phyloP scores from a whole-genome alignment of 768 basidiomycete species.

The Paxillus rubicundulus region DNA sequence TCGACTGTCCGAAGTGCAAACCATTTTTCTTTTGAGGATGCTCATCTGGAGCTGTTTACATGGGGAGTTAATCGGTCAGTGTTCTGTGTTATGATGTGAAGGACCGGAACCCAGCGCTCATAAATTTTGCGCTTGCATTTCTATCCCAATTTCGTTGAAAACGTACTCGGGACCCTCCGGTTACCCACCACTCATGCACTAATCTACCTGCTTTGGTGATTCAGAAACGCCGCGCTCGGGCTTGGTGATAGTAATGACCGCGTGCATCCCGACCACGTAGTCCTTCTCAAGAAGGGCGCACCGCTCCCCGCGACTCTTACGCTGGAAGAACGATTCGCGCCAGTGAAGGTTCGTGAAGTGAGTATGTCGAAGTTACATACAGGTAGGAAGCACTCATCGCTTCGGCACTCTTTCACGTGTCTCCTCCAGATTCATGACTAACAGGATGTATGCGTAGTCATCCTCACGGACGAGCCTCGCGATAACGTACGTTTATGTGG shows the following conservation, averaged over 20 bases:
- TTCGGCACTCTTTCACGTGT: too few relatives aligned
- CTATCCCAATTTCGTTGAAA: not conserved
- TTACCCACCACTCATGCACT: too few relatives aligned
- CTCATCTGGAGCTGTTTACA: conserved; percentile 64
- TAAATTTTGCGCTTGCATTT: not conserved
- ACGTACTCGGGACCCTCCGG: too few relatives aligned
- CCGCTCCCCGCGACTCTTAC: conserved; percentile 13
- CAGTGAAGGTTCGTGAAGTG: conserved; percentile 61
- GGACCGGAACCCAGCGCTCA: not conserved
- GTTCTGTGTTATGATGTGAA: not conserved
- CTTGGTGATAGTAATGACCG: conserved; percentile 79
- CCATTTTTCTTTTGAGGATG: conserved; percentile 40
- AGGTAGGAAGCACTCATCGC: conserved; percentile 37
- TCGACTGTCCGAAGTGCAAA: conserved; percentile 78
- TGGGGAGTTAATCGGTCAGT: conserved; percentile 82
- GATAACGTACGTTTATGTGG: conserved; percentile 85
- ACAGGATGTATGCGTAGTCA: conserved; percentile 25
- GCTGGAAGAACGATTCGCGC: conserved; percentile 53
- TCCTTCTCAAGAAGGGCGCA: conserved; percentile 34
- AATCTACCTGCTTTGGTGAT: not conserved
- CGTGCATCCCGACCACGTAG: conserved; percentile 71
- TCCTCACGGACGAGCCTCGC: conserved; percentile 70
- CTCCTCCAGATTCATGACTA: not conserved
- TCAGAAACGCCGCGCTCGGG: conserved; percentile 86
- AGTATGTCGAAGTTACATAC: conserved; percentile 90